Evolutionary conservation across 2,329 filamentous ascomycete species (phyloP), one percentile per base, ranked within the genome.

Genomic region (Thielaviopsis punctulata): DNA sequence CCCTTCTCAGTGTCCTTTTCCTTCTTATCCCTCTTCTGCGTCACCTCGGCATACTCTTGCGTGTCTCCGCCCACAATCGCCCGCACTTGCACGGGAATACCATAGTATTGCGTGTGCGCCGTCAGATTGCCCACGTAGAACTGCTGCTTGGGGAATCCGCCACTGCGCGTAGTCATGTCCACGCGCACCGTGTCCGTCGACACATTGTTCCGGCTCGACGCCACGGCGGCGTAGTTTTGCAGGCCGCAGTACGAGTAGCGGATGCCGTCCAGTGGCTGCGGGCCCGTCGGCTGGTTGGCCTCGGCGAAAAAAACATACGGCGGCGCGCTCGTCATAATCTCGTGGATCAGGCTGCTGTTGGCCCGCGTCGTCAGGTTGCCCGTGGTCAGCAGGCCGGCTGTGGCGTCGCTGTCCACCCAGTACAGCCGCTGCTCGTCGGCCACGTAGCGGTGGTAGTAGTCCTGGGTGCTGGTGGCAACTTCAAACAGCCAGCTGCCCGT

Each of bases 341-440:
- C 49, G n/a, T 49, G 12, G 12, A 54, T 45, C 10, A 56, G 75
- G 69, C 82, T 59, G 70, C 63, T 64, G 2, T 71, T 61, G 55
- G 74, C 71, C 12, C 79, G 68, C 1, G 69, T 64, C 2, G 83
- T 88, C 48, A 89, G 67, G 59, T 89, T 83, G 51, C 79, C 73
- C 0, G 88, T 93, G 45, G 84, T 81, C 43, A 98, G 72, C 23
- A 98, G 70, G 1, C 86, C 84, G 2, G 86, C 82, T 25, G 73
- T 75, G 44, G 78, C 81, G 64, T 96, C 92, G 22, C 86, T 87
- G 61, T 96, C 92, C 50, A 95, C 79, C 66, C 89, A 84, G 59
- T 80, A 76, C 7, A 95, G 70, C 2, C 51, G 56, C 12, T 56
- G 69, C 19, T 70, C 62, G 1, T 64, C 60, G 12, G 68, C 63